phyloP scores from a whole-genome alignment of 345 rosid genomes.

The Erucastrum elatum region DNA sequence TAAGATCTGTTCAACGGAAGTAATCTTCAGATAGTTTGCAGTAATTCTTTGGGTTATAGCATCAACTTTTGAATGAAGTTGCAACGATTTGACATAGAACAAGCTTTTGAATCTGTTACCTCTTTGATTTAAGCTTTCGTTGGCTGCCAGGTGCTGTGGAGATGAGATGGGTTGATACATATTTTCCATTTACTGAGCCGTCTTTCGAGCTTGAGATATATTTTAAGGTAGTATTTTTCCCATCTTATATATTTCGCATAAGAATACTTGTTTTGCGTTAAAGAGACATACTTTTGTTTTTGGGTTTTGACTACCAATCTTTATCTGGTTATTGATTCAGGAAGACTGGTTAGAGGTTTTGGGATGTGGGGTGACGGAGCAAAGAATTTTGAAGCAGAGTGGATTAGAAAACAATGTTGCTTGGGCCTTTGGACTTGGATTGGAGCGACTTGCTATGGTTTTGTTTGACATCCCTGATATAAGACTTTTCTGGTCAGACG shows the following conservation, averaged over 20 bases:
- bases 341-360: constrained; percentile 95
- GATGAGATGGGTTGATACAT: constrained; percentile 95
- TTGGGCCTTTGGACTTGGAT: constrained; percentile 99
- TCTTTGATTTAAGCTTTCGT: background rate
- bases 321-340: constrained; percentile 45
- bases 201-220: constrained; percentile 96
- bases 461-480: constrained; percentile 96
- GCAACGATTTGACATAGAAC: background rate
- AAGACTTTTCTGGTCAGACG: constrained; percentile 85
- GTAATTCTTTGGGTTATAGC: background rate
- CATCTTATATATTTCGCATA: background rate
- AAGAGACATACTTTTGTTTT: background rate
- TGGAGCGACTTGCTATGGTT: constrained; percentile 95
- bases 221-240: constrained; percentile 59
- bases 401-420: constrained; percentile 74
- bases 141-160: constrained; percentile 79
- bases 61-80: background rate
- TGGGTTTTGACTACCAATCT: background rate
- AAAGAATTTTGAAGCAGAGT: constrained; percentile 68
- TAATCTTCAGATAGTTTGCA: background rate
- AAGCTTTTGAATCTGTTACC: background rate
- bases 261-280: constrained; percentile 9
- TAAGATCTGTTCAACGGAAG: background rate
- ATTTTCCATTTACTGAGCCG: constrained; percentile 93
- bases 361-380: constrained; percentile 97